These are phyloP conservation scores for Macrolepiota fuliginosa DNA, from an alignment of 768 basidiomycete species.

Conservation along the genomic window DNA sequence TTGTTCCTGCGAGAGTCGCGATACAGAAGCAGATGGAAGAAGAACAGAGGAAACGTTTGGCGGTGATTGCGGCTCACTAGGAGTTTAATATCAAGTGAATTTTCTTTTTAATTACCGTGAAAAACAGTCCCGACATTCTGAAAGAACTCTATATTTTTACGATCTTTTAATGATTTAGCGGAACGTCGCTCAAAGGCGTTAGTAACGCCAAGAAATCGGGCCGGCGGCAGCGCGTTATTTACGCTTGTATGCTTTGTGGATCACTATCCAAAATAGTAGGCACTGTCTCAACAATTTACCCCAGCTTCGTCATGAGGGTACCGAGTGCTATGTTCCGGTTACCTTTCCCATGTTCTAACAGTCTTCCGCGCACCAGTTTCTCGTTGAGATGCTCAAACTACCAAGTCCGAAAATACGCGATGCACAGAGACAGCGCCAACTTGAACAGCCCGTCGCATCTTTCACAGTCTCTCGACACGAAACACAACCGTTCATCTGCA, in stretches of 20 bases:
- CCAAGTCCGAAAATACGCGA: conserved; percentile 36
- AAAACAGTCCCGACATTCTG: not conserved
- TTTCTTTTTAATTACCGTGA: not conserved
- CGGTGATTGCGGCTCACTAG: conserved; percentile 8
- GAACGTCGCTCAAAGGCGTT: too few species aligned
- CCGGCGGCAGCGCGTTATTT: conserved; percentile 21
- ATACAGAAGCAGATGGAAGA: conserved; percentile 47
- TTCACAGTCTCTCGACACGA: conserved; percentile 63
- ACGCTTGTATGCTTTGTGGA: conserved; percentile 15
- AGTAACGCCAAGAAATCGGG: not conserved
- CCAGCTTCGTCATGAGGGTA: conserved; percentile 18
- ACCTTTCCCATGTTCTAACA: conserved; percentile 3
- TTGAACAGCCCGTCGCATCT: conserved; percentile 44
- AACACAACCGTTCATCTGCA: conserved; percentile 34
- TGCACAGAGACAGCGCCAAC: conserved; percentile 38
- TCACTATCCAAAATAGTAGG: conserved; percentile 10
- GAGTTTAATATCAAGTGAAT: not conserved
- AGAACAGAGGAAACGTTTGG: conserved; percentile 43
- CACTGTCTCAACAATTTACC: conserved; percentile 1
- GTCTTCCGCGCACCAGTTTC: not conserved
- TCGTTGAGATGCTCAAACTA: not conserved
- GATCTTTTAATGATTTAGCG: too few species aligned
- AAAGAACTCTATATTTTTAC: too few species aligned
- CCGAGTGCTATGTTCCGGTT: conserved; percentile 3
- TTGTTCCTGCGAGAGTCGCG: conserved; percentile 45